Percentiles rank a stretch among this genome's conserved stretches.
Conservation (phyloP, 768 basidiomycete genomes). For the Suillus brevipes region DNA sequence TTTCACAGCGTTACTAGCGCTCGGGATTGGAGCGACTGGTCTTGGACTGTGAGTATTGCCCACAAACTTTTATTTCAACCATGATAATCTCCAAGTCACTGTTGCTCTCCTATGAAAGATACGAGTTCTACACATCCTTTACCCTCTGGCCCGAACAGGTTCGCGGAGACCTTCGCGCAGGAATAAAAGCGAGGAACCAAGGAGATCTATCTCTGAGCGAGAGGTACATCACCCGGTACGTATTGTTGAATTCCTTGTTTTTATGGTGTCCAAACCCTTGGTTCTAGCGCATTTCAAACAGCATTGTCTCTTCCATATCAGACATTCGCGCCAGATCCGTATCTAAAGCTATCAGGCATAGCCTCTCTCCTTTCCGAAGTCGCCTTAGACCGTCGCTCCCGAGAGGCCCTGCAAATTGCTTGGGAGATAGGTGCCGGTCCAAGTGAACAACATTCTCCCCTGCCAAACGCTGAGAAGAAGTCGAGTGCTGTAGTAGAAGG, state of each 20-base stretch:
- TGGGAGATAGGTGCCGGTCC: constrained; percentile 23
- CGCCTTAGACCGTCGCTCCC: constrained; percentile 30
- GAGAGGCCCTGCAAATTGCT: constrained; percentile 22
- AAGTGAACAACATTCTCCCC: constrained; percentile 3
- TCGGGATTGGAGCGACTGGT: constrained; percentile 43
- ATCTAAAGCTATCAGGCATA: constrained; percentile 69
- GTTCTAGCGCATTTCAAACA: constrained; percentile 55
- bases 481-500: background rate
- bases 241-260: constrained; percentile 3
- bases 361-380: constrained; percentile 61
- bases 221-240: constrained; percentile 55
- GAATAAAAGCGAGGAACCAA: constrained; percentile 60
- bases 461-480: constrained; percentile 1
- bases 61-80: background rate
- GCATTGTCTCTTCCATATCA: constrained; percentile 45
- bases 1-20: constrained; percentile 36
- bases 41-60: constrained; percentile 41
- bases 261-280: constrained; percentile 6
- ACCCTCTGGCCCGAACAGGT: constrained; percentile 69
- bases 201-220: constrained; percentile 54
- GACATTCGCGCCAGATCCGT: constrained; percentile 43
- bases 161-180: constrained; percentile 62
- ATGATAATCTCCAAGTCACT: background rate
- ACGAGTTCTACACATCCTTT: constrained; percentile 55
- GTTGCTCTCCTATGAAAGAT: constrained; percentile 35